These are phyloP conservation scores for Zea mays DNA, from an alignment of 176 grass and related monocot species.

Conservation along the genomic window DNA sequence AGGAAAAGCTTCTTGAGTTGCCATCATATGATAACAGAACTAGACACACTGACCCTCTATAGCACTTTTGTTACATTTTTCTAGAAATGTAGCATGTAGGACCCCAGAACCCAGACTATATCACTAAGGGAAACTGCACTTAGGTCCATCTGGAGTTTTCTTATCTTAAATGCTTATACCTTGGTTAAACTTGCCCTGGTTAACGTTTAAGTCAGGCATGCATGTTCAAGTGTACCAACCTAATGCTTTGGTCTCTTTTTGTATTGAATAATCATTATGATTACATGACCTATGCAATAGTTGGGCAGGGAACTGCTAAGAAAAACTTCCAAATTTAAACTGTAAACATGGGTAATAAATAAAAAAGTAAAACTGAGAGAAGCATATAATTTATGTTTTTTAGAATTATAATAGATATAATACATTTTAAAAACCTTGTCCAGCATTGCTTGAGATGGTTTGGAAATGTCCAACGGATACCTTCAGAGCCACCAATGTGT, in stretches of 20 bases:
- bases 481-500: no score
- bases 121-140: background rate
- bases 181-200: background rate
- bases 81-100: background rate
- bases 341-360: background rate
- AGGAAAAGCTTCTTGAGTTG: background rate
- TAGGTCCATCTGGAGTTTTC: background rate
- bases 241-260: background rate
- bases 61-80: background rate
- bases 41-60: background rate
- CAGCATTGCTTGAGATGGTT: no score
- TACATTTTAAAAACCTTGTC: no score
- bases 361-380: background rate
- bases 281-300: background rate
- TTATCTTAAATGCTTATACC: slow-evolving; percentile 14
- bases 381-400: background rate
- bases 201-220: background rate
- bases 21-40: background rate
- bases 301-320: background rate
- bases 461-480: no score
- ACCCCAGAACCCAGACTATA: background rate
- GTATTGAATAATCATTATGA: background rate
- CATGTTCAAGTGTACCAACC: background rate
- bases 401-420: no score
- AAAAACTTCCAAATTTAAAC: background rate